Evolutionary conservation across 139 green algal genomes (phyloP).

Genomic region (Picochlorum costavermella): DNA sequence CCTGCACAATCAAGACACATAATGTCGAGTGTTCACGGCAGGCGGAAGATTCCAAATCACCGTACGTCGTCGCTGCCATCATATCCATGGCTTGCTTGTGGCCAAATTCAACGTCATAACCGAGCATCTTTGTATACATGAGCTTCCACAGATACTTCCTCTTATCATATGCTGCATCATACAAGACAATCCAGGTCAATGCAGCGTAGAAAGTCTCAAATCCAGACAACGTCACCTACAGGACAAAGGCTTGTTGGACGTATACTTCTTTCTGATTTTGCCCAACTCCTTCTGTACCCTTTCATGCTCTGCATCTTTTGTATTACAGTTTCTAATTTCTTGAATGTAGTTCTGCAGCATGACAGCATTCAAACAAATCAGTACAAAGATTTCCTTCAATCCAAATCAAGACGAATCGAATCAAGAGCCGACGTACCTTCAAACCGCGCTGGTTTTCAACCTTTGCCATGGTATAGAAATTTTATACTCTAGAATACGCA

Average conservation of each 20-base stretch:
- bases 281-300: conserved; percentile 96
- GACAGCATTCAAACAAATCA: background rate
- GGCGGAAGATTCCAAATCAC: background rate
- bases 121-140: conserved; percentile 98
- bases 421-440: conserved; percentile 36
- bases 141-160: conserved; percentile 99
- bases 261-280: conserved; percentile 95
- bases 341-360: conserved; percentile 79
- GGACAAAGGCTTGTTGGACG: conserved; percentile 52
- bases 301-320: conserved; percentile 83
- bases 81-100: conserved; percentile 94
- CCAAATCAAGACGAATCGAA: background rate
- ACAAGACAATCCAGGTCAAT: background rate
- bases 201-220: background rate
- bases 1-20: conserved; percentile 24
- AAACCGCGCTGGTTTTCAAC: conserved; percentile 58
- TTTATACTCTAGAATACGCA: background rate
- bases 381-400: background rate
- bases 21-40: background rate
- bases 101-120: conserved; percentile 98
- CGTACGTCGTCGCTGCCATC: conserved; percentile 78
- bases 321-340: conserved; percentile 80
- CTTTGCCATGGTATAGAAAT: conserved; percentile 49
- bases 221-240: conserved; percentile 10
- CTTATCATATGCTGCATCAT: conserved; percentile 80